Evolutionary conservation across 2,329 filamentous ascomycete genomes (phyloP).

Genomic region (Pestalotiopsis sp.): DNA sequence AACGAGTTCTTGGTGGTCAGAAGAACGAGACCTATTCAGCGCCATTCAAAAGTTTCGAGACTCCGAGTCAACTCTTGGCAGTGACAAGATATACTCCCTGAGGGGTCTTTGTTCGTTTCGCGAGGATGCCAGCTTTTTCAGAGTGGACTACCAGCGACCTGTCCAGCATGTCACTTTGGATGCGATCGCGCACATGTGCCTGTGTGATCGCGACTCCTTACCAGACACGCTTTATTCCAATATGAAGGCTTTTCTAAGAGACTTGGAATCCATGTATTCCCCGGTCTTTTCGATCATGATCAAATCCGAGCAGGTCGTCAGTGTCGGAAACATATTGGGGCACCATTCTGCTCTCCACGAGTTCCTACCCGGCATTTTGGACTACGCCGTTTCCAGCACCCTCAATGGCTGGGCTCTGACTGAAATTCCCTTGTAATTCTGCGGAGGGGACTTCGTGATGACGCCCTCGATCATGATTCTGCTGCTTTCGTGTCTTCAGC

Average conservation of each 20-base stretch:
- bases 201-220: background rate
- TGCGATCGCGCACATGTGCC: background rate
- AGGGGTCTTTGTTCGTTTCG: background rate
- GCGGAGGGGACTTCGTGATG: background rate
- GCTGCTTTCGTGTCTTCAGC: background rate
- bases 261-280: background rate
- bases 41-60: background rate
- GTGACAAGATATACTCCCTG: background rate
- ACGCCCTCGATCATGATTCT: background rate
- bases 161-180: background rate
- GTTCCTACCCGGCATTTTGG: background rate
- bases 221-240: background rate
- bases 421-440: background rate
- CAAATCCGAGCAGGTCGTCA: background rate
- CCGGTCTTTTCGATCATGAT: background rate
- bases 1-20: background rate
- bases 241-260: background rate
- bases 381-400: background rate
- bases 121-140: background rate
- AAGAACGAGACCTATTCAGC: background rate
- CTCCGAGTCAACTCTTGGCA: background rate
- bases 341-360: background rate
- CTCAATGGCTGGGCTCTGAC: background rate
- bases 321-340: background rate
- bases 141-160: background rate